Base-by-base conservation (phyloP, 1,284 basidiomycete species). In the Bothia castanella region DNA sequence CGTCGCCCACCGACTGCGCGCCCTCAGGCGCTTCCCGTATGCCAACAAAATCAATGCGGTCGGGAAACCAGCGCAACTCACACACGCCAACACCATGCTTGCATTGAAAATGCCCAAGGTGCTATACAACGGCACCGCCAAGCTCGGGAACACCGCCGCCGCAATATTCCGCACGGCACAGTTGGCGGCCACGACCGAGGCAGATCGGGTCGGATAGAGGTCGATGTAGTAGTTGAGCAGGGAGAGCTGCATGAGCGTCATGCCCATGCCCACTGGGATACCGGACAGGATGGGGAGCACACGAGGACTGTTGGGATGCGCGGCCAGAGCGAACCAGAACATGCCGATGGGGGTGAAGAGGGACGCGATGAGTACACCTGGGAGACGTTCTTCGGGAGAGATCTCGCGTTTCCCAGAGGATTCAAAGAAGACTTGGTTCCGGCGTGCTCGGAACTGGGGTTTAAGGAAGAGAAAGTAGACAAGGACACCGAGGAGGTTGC, bases 151-250 rank as follows among this genome's bases (percentile, higher is more conserved):
- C 29, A 61, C 41, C 6, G 62, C 29, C 16, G 61, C 53, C 0
- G 55, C 19, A 5, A 65, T 1, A 31, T 65, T 63, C 20, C 62
- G 53, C 17, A 65, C 48, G 2, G 61, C 58, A 5, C 61, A 65
- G 34, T 64, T 63, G 31, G 61, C 62, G 1, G 61, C 61, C 30
- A 66, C 46, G 20, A 64, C 62, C 4, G 63, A 66, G 6, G 63
- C 62, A 0, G 63, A 62, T 31, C 47, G 60, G 11, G 54, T 56
- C 9, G 63, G 63, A n/a, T 65, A 63, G 11, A 63, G 61, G 21
- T 63, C 63, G 39, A 63, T 60, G 51, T 65, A 65, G 39, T 66
- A 63, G 17, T 63, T 65, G 47, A 61, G 42, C 37, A 63, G 20
- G 6, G 55, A 65, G 13, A 63, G 54, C 25, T 64, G 63, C 19